Evolutionary conservation across 139 green algal species (phyloP).

Genomic region (Chlamydomonas urium): DNA sequence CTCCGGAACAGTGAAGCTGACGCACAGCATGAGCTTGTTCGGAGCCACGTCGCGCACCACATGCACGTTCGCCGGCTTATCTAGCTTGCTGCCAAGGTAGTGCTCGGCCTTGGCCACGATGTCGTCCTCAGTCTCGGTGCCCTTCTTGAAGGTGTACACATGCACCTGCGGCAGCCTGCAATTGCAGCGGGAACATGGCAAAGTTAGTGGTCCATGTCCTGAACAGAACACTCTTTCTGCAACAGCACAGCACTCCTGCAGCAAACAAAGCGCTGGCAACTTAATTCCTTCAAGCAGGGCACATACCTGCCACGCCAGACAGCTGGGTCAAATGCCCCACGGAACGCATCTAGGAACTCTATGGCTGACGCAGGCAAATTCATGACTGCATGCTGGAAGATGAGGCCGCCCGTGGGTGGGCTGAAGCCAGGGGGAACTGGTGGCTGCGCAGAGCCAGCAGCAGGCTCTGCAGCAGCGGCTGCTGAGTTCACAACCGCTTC

Average conservation of each 20-base stretch:
- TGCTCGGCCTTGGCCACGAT: constrained; percentile 51
- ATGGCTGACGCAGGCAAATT: constrained; percentile 13
- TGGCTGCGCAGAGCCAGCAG: not conserved
- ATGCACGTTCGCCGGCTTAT: constrained; percentile 46
- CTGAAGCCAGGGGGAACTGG: not conserved
- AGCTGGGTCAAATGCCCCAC: constrained; percentile 54
- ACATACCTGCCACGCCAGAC: constrained; percentile 60
- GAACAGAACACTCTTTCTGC: too few species aligned
- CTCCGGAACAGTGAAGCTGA: constrained; percentile 77
- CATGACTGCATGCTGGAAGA: constrained; percentile 19
- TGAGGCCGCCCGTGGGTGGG: not conserved
- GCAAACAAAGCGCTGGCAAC: too few species aligned
- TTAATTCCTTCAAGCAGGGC: too few species aligned
- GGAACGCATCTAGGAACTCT: constrained; percentile 83
- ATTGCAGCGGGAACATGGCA: too few species aligned
- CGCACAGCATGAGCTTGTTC: constrained; percentile 90
- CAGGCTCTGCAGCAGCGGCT: not conserved
- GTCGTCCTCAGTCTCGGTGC: constrained; percentile 60
- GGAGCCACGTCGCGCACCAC: constrained; percentile 85
- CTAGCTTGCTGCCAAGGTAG: constrained; percentile 60
- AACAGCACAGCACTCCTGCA: not conserved
- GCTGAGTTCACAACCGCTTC: constrained; percentile 1
- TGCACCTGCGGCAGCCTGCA: constrained; percentile 80
- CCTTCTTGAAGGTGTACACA: constrained; percentile 85
- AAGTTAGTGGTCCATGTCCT: too few species aligned